Conservation (phyloP, 2,329 filamentous ascomycete genomes). For the Fusarium sp. region DNA sequence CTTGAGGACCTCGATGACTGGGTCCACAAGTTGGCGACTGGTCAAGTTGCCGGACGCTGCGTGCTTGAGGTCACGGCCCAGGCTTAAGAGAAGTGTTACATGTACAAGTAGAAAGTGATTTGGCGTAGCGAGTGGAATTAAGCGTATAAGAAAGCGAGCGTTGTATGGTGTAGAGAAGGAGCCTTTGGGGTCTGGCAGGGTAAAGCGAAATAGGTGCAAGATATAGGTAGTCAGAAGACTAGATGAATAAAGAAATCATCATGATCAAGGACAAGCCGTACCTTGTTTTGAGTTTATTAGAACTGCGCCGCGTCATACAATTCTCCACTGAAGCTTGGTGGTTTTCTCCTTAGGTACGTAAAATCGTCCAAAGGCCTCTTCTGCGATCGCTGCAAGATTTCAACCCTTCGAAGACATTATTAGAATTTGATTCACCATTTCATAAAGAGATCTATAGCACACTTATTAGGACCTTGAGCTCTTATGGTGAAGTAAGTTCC, state of each 20-base stretch:
- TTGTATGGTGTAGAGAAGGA: background rate
- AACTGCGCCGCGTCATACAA: too few species aligned
- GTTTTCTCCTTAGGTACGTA: too few species aligned
- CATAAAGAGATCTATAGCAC: too few species aligned
- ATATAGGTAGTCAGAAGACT: background rate
- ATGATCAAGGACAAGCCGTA: background rate
- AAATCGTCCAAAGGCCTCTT: too few species aligned
- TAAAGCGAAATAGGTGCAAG: background rate
- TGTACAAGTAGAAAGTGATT: background rate
- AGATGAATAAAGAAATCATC: background rate
- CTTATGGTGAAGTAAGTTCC: too few species aligned
- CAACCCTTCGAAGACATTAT: too few species aligned
- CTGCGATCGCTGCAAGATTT: too few species aligned
- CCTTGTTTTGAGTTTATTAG: too few species aligned
- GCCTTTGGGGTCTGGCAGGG: background rate
- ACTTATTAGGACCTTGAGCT: too few species aligned
- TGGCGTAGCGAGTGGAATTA: background rate
- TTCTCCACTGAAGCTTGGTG: too few species aligned
- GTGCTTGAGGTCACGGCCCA: conserved; percentile 34
- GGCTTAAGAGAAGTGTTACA: background rate
- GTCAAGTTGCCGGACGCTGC: conserved; percentile 38
- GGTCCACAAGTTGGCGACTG: conserved; percentile 35
- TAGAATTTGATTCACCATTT: too few species aligned
- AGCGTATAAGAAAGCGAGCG: background rate
- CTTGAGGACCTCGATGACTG: conserved; percentile 39